These are phyloP conservation scores for Macrophomina tecta DNA, from an alignment of 2,329 filamentous ascomycete species.

Conservation along the genomic window DNA sequence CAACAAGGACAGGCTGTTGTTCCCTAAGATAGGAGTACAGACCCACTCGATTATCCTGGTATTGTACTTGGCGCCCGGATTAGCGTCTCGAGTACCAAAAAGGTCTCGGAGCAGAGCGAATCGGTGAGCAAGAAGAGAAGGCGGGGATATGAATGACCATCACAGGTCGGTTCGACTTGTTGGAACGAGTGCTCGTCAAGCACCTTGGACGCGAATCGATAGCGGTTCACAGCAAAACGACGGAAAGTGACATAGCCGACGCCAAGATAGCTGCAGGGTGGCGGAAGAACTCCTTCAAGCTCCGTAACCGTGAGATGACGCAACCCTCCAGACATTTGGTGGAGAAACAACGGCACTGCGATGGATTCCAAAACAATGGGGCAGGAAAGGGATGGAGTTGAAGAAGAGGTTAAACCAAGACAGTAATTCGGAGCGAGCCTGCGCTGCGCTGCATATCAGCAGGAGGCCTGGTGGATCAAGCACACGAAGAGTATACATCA, in stretches of 20 bases:
- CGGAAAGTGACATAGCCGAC: background rate
- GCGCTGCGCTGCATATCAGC: slow-evolving; percentile 11
- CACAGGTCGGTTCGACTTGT: slow-evolving; percentile 7
- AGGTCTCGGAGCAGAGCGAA: background rate
- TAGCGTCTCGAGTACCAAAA: background rate
- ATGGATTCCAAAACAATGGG: background rate
- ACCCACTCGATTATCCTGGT: background rate
- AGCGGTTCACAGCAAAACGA: background rate
- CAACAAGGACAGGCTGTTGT: background rate
- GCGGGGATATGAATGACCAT: background rate
- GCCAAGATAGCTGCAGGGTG: background rate
- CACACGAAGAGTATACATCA: background rate
- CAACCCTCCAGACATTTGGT: background rate
- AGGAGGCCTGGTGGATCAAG: slow-evolving; percentile 9
- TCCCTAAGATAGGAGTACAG: slow-evolving; percentile 3
- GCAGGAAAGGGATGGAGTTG: background rate
- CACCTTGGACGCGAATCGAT: background rate
- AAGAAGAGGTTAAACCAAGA: background rate
- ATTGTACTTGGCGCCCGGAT: background rate
- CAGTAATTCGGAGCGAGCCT: slow-evolving; percentile 12
- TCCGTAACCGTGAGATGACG: background rate
- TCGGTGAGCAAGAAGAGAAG: background rate
- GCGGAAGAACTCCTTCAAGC: slow-evolving; percentile 1
- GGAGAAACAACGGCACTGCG: background rate
- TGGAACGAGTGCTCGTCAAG: background rate